phyloP scores from a whole-genome alignment of 2,329 filamentous ascomycete genomes.

The Ceratocystis alfenasii region DNA sequence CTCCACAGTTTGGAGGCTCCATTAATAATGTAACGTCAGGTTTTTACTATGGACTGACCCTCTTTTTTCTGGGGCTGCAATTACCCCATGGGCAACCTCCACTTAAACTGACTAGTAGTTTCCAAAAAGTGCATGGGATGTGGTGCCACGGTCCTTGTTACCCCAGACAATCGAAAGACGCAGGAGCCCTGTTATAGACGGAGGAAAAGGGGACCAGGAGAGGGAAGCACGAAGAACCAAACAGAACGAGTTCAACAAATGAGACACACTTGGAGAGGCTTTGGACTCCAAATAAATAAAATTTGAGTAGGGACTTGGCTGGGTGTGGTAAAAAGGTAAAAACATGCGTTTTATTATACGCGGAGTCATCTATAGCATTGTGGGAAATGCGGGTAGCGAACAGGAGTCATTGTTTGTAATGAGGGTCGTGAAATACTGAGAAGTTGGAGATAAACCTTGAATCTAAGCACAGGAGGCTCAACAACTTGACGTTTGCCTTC shows the following conservation, averaged over 20 bases:
- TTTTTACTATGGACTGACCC: not conserved
- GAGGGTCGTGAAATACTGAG: too few relatives aligned
- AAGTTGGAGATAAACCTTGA: not conserved
- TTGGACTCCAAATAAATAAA: not conserved
- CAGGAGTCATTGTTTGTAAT: too few relatives aligned
- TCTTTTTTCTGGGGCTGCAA: not conserved
- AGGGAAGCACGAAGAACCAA: constrained; percentile 1
- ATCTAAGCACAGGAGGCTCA: not conserved
- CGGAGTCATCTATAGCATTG: not conserved
- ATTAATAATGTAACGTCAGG: constrained; percentile 1
- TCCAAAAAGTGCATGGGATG: constrained; percentile 15
- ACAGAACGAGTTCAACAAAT: not conserved
- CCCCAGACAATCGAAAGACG: constrained; percentile 14
- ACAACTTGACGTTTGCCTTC: not conserved
- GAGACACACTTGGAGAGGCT: not conserved
- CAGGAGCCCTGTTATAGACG: not conserved
- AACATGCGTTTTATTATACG: not conserved
- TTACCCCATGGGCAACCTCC: constrained; percentile 15
- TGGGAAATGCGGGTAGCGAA: not conserved
- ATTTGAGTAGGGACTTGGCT: too few relatives aligned
- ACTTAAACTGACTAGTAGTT: constrained; percentile 11
- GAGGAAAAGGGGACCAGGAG: not conserved
- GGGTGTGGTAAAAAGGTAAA: not conserved
- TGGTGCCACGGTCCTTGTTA: constrained; percentile 16
- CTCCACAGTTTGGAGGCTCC: not conserved